These are phyloP conservation scores for Graphilbum fragrans DNA, from an alignment of 2,329 filamentous ascomycete species.

Conservation along the genomic window DNA sequence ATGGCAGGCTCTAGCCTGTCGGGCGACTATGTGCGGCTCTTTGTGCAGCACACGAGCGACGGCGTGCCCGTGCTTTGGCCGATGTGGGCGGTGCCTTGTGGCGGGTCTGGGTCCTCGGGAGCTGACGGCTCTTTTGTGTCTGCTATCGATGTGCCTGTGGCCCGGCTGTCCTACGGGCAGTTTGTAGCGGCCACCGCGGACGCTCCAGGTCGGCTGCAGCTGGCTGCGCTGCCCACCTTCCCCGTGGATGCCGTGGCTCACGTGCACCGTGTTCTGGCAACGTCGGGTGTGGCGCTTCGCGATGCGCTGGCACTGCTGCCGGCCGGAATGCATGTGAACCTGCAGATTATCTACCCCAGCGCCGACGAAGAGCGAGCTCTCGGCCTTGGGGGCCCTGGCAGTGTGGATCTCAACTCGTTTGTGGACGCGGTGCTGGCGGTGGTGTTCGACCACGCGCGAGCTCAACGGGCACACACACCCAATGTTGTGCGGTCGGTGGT, in stretches of 20 bases:
- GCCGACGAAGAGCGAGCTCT: slow-evolving; percentile 57
- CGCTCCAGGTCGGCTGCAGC: slow-evolving; percentile 28
- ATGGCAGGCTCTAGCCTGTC: slow-evolving; percentile 92
- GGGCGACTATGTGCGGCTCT: slow-evolving; percentile 87
- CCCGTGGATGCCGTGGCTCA: slow-evolving; percentile 45
- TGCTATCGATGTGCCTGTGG: slow-evolving; percentile 64
- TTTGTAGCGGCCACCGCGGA: slow-evolving; percentile 44
- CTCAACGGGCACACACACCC: slow-evolving; percentile 49
- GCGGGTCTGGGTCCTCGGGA: slow-evolving; percentile 20
- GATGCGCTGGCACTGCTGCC: slow-evolving; percentile 69
- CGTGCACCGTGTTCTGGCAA: slow-evolving; percentile 60
- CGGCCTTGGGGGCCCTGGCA: slow-evolving; percentile 49
- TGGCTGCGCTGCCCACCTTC: slow-evolving; percentile 30
- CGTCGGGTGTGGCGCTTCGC: slow-evolving; percentile 65
- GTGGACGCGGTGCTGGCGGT: slow-evolving; percentile 73
- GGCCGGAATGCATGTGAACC: slow-evolving; percentile 70
- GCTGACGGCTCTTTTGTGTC: not conserved
- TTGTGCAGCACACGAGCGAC: slow-evolving; percentile 84
- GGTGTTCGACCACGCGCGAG: slow-evolving; percentile 83
- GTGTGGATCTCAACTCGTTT: slow-evolving; percentile 73
- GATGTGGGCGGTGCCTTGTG: slow-evolving; percentile 58
- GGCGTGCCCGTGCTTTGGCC: slow-evolving; percentile 80
- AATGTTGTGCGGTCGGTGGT: slow-evolving; percentile 76
- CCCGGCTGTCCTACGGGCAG: slow-evolving; percentile 62
- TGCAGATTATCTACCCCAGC: slow-evolving; percentile 85